Base-by-base conservation (phyloP, 2,329 filamentous ascomycete genomes). In the Dothiorella sarmentorum region DNA sequence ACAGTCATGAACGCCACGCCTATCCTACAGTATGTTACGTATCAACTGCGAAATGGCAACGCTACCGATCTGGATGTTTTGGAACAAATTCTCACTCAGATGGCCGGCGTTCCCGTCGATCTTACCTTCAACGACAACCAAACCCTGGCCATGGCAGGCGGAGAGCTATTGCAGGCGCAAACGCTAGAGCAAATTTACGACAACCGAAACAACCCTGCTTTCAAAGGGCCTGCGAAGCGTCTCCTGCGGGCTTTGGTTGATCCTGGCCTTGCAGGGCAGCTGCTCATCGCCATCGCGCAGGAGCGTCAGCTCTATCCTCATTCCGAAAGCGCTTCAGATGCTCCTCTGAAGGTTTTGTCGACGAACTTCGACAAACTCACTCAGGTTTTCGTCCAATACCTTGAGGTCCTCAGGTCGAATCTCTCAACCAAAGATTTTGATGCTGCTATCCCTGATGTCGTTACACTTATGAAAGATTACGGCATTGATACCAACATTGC, bases 331-430 rank as follows among this genome's bases (percentile, higher is more conserved):
- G 85, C 91, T 33, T 79, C 82, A 22, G 84, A 88, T 60, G 87
- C 89, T 0, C 91, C 95, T 61, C 86, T 97, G 70, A 99, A 99
- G 72, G 87, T 92, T 42, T 77, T 97, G 11, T 89, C 90, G 2
- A 91, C 91, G 53, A 86, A 96, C 63, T 83, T 96, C 55, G 94
- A 99, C 69, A 92, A 96, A 70, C 88, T 95, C 18, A 90, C 96
- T 64, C 85, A 89, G 61, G 87, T 92, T 7, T 81, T 97, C 22
- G 83, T 85, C 22, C 92, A 97, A 67, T 99, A 95, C 68, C 80
- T 97, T 17, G 94, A 97, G 67, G 82, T 97, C 6, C 81, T 99
- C 29, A 88, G 89, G 69, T 89, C 85, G 69, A 95, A 91, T 67
- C 75, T 97, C 27, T 81, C 86, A 0, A 79, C 85, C 0, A 83